These are phyloP conservation scores for Huntiella savannae DNA, from an alignment of 2,329 filamentous ascomycete genomes.

Conservation along the genomic window DNA sequence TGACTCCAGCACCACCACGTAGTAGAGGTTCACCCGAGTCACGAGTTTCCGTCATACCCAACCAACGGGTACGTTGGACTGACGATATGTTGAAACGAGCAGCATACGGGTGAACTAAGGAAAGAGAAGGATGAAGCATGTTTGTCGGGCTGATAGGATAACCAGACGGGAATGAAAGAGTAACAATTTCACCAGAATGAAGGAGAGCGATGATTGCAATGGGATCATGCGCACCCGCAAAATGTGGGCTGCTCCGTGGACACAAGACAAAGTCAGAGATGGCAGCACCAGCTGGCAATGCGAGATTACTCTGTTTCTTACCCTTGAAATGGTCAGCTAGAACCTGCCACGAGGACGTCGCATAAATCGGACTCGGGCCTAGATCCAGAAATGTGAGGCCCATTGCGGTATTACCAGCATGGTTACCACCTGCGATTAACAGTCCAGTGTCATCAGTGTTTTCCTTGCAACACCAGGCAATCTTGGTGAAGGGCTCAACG, in stretches of 20 bases:
- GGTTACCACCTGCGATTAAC: slow-evolving; percentile 64
- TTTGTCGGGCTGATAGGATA: slow-evolving; percentile 84
- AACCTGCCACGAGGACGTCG: slow-evolving; percentile 76
- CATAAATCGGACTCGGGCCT: slow-evolving; percentile 72
- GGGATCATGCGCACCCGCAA: slow-evolving; percentile 73
- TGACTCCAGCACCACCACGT: slow-evolving; percentile 57
- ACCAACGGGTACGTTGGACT: slow-evolving; percentile 64
- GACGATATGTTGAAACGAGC: slow-evolving; percentile 52
- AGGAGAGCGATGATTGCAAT: slow-evolving; percentile 66
- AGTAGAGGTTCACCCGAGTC: slow-evolving; percentile 60
- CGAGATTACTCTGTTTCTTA: slow-evolving; percentile 53
- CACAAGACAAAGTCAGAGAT: slow-evolving; percentile 68
- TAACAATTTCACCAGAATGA: slow-evolving; percentile 73
- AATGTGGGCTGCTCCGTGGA: slow-evolving; percentile 68
- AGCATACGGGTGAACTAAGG: slow-evolving; percentile 80
- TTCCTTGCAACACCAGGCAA: slow-evolving; percentile 84
- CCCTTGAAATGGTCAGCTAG: slow-evolving; percentile 61
- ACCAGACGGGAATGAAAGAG: slow-evolving; percentile 80
- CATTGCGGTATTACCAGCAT: slow-evolving; percentile 46
- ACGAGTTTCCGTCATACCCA: slow-evolving; percentile 74
- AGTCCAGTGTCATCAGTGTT: slow-evolving; percentile 88
- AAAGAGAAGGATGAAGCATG: slow-evolving; percentile 71
- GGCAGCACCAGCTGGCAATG: slow-evolving; percentile 58
- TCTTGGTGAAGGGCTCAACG: slow-evolving; percentile 56
- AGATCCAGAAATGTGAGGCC: slow-evolving; percentile 80